Base-by-base conservation (phyloP, 208 protist genomes). In the Vickermania ingenoplastis region DNA sequence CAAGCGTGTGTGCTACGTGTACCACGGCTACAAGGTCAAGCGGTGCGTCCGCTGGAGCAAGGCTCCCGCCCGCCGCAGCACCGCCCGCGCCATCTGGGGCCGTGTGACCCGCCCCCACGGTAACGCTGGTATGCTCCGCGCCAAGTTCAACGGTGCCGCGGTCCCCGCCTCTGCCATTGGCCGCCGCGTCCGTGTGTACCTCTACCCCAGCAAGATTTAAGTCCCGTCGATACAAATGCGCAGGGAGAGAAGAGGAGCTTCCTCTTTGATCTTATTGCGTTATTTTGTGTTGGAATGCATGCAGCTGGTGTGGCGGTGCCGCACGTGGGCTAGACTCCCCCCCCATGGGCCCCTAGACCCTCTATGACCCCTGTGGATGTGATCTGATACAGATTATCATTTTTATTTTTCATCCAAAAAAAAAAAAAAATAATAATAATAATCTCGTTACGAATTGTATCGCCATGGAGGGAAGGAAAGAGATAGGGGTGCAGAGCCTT, bases 1-100 rank as follows among this genome's bases (percentile, higher is more conserved):
- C 64, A 99, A 99, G 92, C 86, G 93, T 61, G 85, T 99, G 53
- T 97, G 89, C 71, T 99, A 98, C 83, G 89, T 99, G 30, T 99
- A 99, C 88, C 94, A 97, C 69, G 97, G 92, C 61, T 79, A 97
- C 69, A 96, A 94, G 71, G 85, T 97, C 63, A 89, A 89, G 83
- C 84, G 85, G 30, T 96, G 84, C 67, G 77, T 94, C 57, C 88
- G 87, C 71, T 92, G 81, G 86, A 81, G 72, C 76, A 91, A 94
- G 77, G 87, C 86, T 31, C 90, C 90, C 21, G 84, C 80, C 2
- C 86, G 86, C 62, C 83, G 86, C 68, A 93, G 86, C 81, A 91
- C 79, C 75, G 79, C 89, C 67, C 92, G 97, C 61, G 85, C 96
- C 57, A 96, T 99, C 67, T 99, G 97, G 97, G 98, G 98, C 62